Conservation (phyloP, 768 basidiomycete genomes). For the Dictyophora rubrovolvata region DNA sequence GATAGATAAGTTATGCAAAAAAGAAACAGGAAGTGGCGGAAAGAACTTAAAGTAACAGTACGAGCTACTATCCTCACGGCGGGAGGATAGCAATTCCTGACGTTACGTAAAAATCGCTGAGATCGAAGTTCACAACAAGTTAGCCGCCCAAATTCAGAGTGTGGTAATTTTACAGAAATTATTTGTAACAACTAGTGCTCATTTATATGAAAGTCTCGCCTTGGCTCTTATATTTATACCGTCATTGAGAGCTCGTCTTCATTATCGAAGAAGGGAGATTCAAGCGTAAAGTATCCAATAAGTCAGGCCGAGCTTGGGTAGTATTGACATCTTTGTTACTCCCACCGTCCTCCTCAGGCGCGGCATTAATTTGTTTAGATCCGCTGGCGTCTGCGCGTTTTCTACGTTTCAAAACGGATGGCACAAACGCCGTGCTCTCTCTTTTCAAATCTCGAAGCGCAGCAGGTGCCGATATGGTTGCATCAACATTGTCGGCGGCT, state of each 20-base stretch:
- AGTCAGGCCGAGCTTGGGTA: slow-evolving; percentile 48
- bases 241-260: slow-evolving; percentile 15
- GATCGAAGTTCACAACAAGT: not conserved
- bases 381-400: slow-evolving; percentile 25
- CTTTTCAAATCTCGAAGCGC: slow-evolving; percentile 89
- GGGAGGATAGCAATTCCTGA: not conserved
- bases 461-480: slow-evolving; percentile 76
- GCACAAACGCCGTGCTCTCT: slow-evolving; percentile 89
- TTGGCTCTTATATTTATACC: slow-evolving; percentile 35
- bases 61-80: not conserved
- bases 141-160: not conserved
- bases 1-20: not conserved
- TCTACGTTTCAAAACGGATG: slow-evolving; percentile 71
- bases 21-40: not conserved
- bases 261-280: slow-evolving; percentile 42
- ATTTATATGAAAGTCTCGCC: slow-evolving; percentile 67
- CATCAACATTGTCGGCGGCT: slow-evolving; percentile 35
- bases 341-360: slow-evolving; percentile 36
- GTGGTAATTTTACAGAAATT: not conserved
- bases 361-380: slow-evolving; percentile 47
- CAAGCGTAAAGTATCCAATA: slow-evolving; percentile 49
- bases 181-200: slow-evolving; percentile 36
- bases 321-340: slow-evolving; percentile 19
- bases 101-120: not conserved
- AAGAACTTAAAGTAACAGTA: not conserved